Base-by-base conservation (phyloP, 2,329 filamentous ascomycete species). In the Fusarium metavorans region DNA sequence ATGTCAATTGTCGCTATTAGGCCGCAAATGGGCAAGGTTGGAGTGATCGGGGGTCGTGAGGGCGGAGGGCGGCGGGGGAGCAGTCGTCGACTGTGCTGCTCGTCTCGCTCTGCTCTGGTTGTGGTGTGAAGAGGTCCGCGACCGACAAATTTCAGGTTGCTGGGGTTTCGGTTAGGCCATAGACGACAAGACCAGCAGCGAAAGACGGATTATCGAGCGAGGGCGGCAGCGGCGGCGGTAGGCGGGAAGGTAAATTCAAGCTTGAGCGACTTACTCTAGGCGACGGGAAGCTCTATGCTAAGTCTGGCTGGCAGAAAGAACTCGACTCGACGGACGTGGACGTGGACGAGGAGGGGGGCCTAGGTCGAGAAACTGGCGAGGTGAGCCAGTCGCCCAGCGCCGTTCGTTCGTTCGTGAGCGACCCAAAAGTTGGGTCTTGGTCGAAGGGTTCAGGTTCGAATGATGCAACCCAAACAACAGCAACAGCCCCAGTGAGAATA, bases 1-100 rank as follows among this genome's bases (percentile, higher is more conserved):
- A 85, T 84, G 81, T 83, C 83, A 84, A 78, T 79, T 76, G 76
- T 76, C 67, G 72, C 37, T 61, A 68, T 58, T 73, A 62, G 76
- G 77, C 74, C 77, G 71, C 78, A 70, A 64, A 62, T 71, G 73
- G 76, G 70, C 76, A 60, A 43, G 57, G 61, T 41, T 66, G 60
- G 50, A 70, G 39, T 54, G 39, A 50, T 67, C 57, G 52, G 50
- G 27, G 58, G 34, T 57, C 41, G 45, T 54, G 68, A 48, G 41
- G 39, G 45, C 16, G 9, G 45, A 57, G 41, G 48, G 43, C 34
- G 54, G 68, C 64, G 63, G 60, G 64, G 61, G 64, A 48, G 34
- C 61, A 59, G 52, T 68, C 52, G 60, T 67, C 52, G 43, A 50
- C 41, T 66, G 30, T 56, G 70, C 56, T 64, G 66, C 52, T 71